A percentile compares a stretch with the other conserved stretches of the same genome.
phyloP scores from a whole-genome alignment of 208 protist genomes.

The Crithidia sp. region DNA sequence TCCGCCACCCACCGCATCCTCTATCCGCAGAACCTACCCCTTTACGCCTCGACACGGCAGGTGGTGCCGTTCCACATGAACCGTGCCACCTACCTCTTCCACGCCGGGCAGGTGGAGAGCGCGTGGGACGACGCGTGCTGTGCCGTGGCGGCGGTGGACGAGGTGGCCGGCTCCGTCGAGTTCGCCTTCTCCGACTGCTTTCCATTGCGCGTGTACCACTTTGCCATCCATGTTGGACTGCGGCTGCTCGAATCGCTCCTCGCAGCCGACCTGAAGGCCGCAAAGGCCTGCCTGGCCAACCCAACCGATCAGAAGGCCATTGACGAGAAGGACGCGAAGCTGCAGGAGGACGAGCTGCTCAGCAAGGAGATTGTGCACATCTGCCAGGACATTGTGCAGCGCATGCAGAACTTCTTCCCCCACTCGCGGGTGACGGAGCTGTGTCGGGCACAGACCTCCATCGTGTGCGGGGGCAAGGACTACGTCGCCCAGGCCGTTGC shows the following conservation, averaged over 20 bases:
- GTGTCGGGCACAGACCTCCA: constrained; percentile 33
- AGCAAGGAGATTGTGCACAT: constrained; percentile 50
- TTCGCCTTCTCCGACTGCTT: constrained; percentile 81
- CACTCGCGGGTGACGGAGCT: constrained; percentile 56
- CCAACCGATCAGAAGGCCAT: constrained; percentile 6
- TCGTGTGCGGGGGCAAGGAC: constrained; percentile 43
- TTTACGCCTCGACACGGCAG: constrained; percentile 61
- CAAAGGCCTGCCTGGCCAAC: constrained; percentile 33
- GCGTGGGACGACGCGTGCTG: constrained; percentile 73
- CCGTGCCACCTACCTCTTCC: constrained; percentile 48
- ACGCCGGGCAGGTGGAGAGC: constrained; percentile 39
- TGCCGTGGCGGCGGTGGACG: constrained; percentile 74
- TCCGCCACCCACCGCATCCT: constrained; percentile 42
- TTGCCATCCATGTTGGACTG: constrained; percentile 55
- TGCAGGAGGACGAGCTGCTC: constrained; percentile 43
- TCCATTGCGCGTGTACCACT: constrained; percentile 64
- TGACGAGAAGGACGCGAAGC: constrained; percentile 24
- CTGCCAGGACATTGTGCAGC: constrained; percentile 46
- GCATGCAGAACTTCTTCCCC: constrained; percentile 64
- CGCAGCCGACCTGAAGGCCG: constrained; percentile 36
- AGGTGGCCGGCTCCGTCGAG: constrained; percentile 73
- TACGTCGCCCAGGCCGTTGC: constrained; percentile 56
- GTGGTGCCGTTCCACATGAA: constrained; percentile 78
- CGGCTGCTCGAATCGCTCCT: constrained; percentile 48
- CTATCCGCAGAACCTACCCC: constrained; percentile 48